A percentile compares a stretch with the other conserved stretches of the same genome.
phyloP scores from a whole-genome alignment of 768 basidiomycete genomes.

The Mycena rosella region DNA sequence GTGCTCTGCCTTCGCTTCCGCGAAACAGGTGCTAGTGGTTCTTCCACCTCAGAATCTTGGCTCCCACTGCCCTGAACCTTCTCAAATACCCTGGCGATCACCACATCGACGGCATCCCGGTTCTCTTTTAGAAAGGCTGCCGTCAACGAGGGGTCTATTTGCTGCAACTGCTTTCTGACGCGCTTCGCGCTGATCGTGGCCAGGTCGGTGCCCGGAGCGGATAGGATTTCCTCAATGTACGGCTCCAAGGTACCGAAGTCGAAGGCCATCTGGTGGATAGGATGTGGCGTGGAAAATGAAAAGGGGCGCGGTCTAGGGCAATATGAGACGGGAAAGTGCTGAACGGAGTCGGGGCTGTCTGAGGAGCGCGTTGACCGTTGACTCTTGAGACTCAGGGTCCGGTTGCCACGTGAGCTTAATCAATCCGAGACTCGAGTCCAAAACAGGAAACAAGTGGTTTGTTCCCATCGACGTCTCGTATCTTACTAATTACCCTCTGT shows the following conservation, averaged over 20 bases:
- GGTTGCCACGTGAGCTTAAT: too few relatives aligned
- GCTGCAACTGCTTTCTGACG: conserved; percentile 81
- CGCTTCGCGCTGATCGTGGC: conserved; percentile 88
- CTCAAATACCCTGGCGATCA: conserved; percentile 78
- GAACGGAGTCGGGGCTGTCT: background rate
- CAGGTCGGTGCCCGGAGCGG: conserved; percentile 83
- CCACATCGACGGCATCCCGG: conserved; percentile 74
- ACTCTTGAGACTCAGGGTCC: conserved; percentile 5
- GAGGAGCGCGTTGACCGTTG: background rate
- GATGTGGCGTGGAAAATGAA: conserved; percentile 26
- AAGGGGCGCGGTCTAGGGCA: background rate
- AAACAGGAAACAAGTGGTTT: background rate
- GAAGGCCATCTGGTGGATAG: conserved; percentile 57
- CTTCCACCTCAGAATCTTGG: conserved; percentile 49
- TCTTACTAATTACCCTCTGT: conserved; percentile 21
- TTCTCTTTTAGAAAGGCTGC: conserved; percentile 72
- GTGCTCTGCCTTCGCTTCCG: conserved; percentile 56
- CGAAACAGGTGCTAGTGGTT: conserved; percentile 40
- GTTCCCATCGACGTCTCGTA: background rate
- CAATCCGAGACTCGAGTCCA: too few relatives aligned
- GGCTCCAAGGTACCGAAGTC: conserved; percentile 69
- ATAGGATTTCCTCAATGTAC: conserved; percentile 76
- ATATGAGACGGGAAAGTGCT: background rate
- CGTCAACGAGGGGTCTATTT: conserved; percentile 66
- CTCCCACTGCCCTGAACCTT: conserved; percentile 55